Evolutionary conservation across 176 grass and related monocot genomes (phyloP).

Genomic region (Musa troglodytarum): DNA sequence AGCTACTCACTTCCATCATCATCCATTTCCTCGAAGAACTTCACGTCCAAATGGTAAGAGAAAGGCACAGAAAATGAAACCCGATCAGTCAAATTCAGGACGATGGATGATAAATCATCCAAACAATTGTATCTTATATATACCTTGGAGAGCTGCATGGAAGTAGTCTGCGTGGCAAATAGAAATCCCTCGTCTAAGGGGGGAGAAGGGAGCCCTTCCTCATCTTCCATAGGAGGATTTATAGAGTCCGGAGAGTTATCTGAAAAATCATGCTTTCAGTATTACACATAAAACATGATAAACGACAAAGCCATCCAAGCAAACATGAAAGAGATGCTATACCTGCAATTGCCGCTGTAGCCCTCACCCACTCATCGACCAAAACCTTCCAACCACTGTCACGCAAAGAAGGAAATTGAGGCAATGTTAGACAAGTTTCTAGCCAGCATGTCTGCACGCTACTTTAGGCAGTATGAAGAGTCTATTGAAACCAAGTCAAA

Average conservation of each 20-base stretch:
- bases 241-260: slow-evolving; percentile 57
- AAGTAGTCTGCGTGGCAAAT: slow-evolving; percentile 38
- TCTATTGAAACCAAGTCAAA: not conserved
- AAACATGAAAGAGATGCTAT: slow-evolving; percentile 14
- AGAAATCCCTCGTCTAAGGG: slow-evolving; percentile 35
- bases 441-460: not conserved
- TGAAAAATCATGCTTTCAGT: slow-evolving; percentile 11
- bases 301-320: not conserved
- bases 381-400: slow-evolving; percentile 56
- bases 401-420: not conserved
- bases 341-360: slow-evolving; percentile 46
- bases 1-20: slow-evolving; percentile 49
- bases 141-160: slow-evolving; percentile 55
- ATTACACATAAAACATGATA: not conserved
- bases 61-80: slow-evolving; percentile 28
- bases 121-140: slow-evolving; percentile 15
- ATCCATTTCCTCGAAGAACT: slow-evolving; percentile 48
- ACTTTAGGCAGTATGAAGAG: too few species aligned
- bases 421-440: slow-evolving; percentile 6
- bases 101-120: too few species aligned
- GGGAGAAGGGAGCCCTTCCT: slow-evolving; percentile 35
- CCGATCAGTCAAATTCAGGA: slow-evolving; percentile 27
- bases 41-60: slow-evolving; percentile 19
- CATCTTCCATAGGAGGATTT: slow-evolving; percentile 47
- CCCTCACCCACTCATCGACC: slow-evolving; percentile 56